phyloP scores from a whole-genome alignment of 441 rosid species.

The Populus hybrid region DNA sequence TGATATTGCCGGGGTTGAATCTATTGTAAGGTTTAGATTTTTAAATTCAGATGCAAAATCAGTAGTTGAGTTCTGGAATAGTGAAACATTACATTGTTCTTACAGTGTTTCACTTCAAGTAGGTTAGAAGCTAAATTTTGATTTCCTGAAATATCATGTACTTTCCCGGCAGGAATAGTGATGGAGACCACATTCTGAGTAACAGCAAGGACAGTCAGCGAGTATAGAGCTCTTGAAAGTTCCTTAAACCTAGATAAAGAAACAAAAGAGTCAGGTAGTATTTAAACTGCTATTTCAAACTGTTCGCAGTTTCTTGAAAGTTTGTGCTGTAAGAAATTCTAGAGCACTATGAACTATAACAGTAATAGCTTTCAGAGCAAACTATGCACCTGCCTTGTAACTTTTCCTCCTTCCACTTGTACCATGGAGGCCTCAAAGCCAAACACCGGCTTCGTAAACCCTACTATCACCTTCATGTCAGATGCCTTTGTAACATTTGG shows the following conservation, averaged over 20 bases:
- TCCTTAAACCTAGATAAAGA: conserved; percentile 41
- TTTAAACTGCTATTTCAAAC: background rate
- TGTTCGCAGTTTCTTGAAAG: background rate
- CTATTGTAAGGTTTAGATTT: conserved; percentile 20
- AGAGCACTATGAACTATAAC: background rate
- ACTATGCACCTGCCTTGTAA: conserved; percentile 61
- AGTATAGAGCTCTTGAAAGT: conserved; percentile 52
- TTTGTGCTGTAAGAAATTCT: conserved; percentile 7
- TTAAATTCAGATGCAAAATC: conserved; percentile 13
- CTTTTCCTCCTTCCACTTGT: conserved; percentile 45
- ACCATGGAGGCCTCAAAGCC: conserved; percentile 47
- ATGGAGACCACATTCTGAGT: conserved; percentile 30
- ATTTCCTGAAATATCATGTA: conserved; percentile 51
- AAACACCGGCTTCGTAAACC: conserved; percentile 60
- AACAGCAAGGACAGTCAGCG: conserved; percentile 35
- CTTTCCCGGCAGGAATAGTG: conserved; percentile 41
- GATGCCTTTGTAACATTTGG: conserved; percentile 35
- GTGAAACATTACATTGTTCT: conserved; percentile 6
- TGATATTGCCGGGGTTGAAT: conserved; percentile 41
- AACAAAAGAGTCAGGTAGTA: conserved; percentile 3
- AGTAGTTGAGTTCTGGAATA: background rate
- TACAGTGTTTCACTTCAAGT: conserved; percentile 48
- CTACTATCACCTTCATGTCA: conserved; percentile 39
- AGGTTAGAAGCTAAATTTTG: conserved; percentile 42
- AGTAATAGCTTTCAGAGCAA: conserved; percentile 15